Percentiles rank a stretch among this genome's conserved stretches.
Evolutionary conservation across 805 yeast genomes (phyloP).

Genomic region (Starmerella potacharoeniae): DNA sequence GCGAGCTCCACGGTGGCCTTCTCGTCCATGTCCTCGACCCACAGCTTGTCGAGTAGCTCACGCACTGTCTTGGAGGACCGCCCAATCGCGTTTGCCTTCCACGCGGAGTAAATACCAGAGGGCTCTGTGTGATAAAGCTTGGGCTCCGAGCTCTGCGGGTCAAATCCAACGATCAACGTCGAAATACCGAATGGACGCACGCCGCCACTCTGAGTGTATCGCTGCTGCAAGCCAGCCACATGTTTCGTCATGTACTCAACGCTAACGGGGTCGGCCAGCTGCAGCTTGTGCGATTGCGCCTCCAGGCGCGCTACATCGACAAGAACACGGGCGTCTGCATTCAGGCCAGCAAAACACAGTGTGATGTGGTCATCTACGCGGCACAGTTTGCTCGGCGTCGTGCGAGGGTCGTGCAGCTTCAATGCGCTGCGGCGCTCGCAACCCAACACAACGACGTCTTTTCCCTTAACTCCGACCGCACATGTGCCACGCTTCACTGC

Average conservation of each 20-base stretch:
- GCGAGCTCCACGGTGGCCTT: conserved; percentile 71
- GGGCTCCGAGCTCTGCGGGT: conserved; percentile 69
- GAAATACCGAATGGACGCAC: conserved; percentile 97
- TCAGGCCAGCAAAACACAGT: conserved; percentile 91
- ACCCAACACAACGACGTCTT: conserved; percentile 78
- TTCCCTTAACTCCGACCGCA: conserved; percentile 93
- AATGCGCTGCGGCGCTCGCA: conserved; percentile 94
- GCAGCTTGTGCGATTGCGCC: conserved; percentile 87
- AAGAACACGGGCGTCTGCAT: conserved; percentile 94
- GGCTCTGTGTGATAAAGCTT: conserved; percentile 92
- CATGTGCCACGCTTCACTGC: conserved; percentile 98
- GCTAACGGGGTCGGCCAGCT: conserved; percentile 88
- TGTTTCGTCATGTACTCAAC: conserved; percentile 86
- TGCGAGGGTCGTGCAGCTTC: conserved; percentile 91
- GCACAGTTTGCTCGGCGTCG: conserved; percentile 89
- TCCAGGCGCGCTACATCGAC: conserved; percentile 93
- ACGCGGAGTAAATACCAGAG: conserved; percentile 89
- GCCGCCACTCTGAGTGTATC: conserved; percentile 96
- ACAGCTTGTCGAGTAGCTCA: conserved; percentile 87
- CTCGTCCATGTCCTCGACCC: conserved; percentile 46
- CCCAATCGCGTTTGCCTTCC: conserved; percentile 98
- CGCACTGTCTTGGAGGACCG: conserved; percentile 89
- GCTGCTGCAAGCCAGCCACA: conserved; percentile 96
- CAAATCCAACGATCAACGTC: conserved; percentile 91
- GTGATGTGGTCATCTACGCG: conserved; percentile 82